Evolutionary conservation across 805 yeast genomes (phyloP), one percentile per base, ranked within the genome.

Genomic region (Candida taoyuanica): DNA sequence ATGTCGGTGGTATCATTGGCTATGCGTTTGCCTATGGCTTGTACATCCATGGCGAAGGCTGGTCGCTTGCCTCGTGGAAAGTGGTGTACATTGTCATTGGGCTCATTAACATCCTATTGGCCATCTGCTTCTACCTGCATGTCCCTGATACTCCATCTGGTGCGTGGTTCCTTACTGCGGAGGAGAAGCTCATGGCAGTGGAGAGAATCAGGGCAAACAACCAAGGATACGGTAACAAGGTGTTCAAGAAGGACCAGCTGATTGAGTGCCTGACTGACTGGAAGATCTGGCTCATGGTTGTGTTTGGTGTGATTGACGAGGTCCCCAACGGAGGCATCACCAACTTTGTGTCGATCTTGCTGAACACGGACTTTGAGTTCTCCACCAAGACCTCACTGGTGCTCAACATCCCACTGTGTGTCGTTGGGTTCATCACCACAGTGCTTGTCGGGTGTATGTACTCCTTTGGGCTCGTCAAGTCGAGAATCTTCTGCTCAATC

Each of bases 11-110:
- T 21, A 58, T 73, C 18, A 31, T 74, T 21, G 76, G 80, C 14
- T 68, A 71, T 20, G 66, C 69, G 9, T 70, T 80, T 40, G 77
- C 84, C 1, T 77, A 76, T 48, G 81, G 79, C 13, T 49, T 73
- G 36, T 60, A 66, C 42, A 43, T 43, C 9, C 63, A 71, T 47
- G 61, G 55, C 12, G 60, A 55, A n/a, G 36, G 52, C 7, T 73
- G 67, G 55, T 36, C 64, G 19, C 58, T 77, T 5, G 64, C 58
- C 3, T 65, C 80, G 3, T 84, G 89, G 89, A 76, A 73, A 51
- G 55, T 75, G 12, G 55, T 79, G 4, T 83, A 71, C 53, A 60
- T 83, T 33, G 64, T 80, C 21, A 69, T 74, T 29, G 94, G 93
- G 13, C 54, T 67, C 7, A 65, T 76, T 40, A 79, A 86, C 3